Evolutionary conservation across 2,329 filamentous ascomycete species (phyloP).

Genomic region (Trichoderma sp.): DNA sequence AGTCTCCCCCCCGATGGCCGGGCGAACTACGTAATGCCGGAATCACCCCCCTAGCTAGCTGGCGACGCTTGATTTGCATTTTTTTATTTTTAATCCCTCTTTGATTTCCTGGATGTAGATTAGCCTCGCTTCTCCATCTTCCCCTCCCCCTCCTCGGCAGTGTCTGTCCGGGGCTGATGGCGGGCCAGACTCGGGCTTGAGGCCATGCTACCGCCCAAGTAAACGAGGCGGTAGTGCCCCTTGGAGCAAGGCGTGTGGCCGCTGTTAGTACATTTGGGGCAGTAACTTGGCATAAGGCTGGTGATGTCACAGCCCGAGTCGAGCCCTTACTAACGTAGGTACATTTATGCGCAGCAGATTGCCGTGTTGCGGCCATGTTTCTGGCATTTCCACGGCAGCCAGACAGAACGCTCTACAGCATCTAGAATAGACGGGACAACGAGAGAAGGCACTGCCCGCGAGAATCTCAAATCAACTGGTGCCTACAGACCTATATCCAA

Average conservation of each 20-base stretch:
- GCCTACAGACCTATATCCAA: too few relatives aligned
- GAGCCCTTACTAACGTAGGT: neutral
- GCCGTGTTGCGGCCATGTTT: neutral
- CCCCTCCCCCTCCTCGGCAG: conserved; percentile 1
- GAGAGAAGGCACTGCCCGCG: neutral
- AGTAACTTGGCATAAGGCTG: conserved; percentile 4
- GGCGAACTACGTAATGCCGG: conserved; percentile 16
- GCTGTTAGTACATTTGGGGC: conserved; percentile 2
- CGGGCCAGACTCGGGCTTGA: conserved; percentile 10
- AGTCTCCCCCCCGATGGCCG: neutral
- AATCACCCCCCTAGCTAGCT: neutral
- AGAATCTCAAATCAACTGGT: neutral
- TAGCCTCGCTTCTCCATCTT: neutral
- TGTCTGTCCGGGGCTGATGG: conserved; percentile 19
- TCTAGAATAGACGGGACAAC: neutral
- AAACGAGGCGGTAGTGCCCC: neutral
- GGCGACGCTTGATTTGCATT: neutral
- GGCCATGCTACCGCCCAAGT: neutral
- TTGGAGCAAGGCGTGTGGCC: neutral
- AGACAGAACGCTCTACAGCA: neutral
- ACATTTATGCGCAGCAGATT: neutral
- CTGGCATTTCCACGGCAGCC: too few relatives aligned
- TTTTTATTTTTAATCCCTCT: neutral
- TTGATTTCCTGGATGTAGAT: neutral
- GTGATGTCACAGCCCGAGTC: conserved; percentile 1